Evolutionary conservation across 495 filamentous ascomycete species (phyloP).

Genomic region (Xanthoparmelia taractica): DNA sequence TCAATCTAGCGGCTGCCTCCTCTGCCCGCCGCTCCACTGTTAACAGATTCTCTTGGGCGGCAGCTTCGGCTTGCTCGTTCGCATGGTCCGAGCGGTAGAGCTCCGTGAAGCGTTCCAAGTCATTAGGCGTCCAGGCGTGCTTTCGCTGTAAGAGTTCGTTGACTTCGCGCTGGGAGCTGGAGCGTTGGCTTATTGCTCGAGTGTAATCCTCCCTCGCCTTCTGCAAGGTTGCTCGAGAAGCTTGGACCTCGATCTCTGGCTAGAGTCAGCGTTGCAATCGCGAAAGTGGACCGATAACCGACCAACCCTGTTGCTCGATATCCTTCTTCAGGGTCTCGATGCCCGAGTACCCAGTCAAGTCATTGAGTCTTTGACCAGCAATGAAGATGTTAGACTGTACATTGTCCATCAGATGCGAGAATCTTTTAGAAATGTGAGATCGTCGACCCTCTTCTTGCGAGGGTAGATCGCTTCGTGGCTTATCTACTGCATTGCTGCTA

Average conservation of each 20-base stretch:
- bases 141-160: slow-evolving; percentile 90
- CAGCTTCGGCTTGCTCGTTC: slow-evolving; percentile 80
- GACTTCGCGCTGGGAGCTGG: slow-evolving; percentile 87
- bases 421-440: slow-evolving; percentile 62
- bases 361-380: slow-evolving; percentile 82
- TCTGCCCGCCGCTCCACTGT: slow-evolving; percentile 69
- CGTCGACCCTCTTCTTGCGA: slow-evolving; percentile 68
- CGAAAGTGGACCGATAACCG: slow-evolving; percentile 19
- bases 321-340: slow-evolving; percentile 78
- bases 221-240: slow-evolving; percentile 57
- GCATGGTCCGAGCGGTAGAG: slow-evolving; percentile 89
- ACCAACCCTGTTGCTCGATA: slow-evolving; percentile 62
- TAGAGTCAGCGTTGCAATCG: slow-evolving; percentile 13
- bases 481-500: not conserved
- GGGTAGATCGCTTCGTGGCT: slow-evolving; percentile 51
- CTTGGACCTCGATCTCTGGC: slow-evolving; percentile 54
- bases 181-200: slow-evolving; percentile 65
- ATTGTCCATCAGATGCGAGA: slow-evolving; percentile 77
- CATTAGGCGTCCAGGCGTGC: slow-evolving; percentile 75
- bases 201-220: slow-evolving; percentile 68
- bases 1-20: slow-evolving; percentile 63
- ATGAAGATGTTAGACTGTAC: slow-evolving; percentile 75
- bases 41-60: slow-evolving; percentile 62
- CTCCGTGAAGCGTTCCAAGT: slow-evolving; percentile 90
- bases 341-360: slow-evolving; percentile 85